Evolutionary conservation across 495 filamentous ascomycete species (phyloP).

Genomic region (Hypomontagnella submonticulosa): DNA sequence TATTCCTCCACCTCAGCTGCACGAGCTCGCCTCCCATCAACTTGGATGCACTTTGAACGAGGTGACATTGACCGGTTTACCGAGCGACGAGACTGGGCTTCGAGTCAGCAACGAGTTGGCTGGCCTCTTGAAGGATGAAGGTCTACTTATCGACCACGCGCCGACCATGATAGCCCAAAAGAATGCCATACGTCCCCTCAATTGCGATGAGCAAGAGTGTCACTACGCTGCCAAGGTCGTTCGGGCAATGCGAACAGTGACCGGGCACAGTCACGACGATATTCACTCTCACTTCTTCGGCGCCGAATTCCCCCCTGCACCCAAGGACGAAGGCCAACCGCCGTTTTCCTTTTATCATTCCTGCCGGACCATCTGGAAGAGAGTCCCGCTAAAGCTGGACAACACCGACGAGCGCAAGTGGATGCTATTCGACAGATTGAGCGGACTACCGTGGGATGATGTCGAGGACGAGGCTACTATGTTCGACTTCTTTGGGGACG

Average conservation of each 20-base stretch:
- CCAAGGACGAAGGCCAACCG: constrained; percentile 53
- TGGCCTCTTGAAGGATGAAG: constrained; percentile 58
- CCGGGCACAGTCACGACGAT: constrained; percentile 25
- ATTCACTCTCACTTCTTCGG: constrained; percentile 34
- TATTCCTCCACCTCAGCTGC: constrained; percentile 47
- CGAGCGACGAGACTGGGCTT: constrained; percentile 48
- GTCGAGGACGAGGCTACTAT: constrained; percentile 47
- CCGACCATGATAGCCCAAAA: constrained; percentile 49
- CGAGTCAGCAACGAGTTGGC: constrained; percentile 51
- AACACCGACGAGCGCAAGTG: constrained; percentile 48
- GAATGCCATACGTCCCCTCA: constrained; percentile 45
- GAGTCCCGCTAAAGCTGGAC: constrained; percentile 49
- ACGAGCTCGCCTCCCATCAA: constrained; percentile 53
- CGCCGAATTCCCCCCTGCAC: constrained; percentile 46
- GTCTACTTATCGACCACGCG: constrained; percentile 51
- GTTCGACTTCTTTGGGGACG: constrained; percentile 43
- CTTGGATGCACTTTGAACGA: constrained; percentile 58
- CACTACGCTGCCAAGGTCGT: constrained; percentile 47
- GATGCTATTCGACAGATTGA: constrained; percentile 56
- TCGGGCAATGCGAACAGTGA: constrained; percentile 46
- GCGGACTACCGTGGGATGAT: constrained; percentile 47
- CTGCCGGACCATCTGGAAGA: constrained; percentile 59
- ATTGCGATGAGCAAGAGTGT: constrained; percentile 24
- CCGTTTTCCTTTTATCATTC: constrained; percentile 51
- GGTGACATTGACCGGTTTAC: constrained; percentile 56